Evolutionary conservation across 306 rosid species (phyloP).

Genomic region (Trifolium subterraneum): DNA sequence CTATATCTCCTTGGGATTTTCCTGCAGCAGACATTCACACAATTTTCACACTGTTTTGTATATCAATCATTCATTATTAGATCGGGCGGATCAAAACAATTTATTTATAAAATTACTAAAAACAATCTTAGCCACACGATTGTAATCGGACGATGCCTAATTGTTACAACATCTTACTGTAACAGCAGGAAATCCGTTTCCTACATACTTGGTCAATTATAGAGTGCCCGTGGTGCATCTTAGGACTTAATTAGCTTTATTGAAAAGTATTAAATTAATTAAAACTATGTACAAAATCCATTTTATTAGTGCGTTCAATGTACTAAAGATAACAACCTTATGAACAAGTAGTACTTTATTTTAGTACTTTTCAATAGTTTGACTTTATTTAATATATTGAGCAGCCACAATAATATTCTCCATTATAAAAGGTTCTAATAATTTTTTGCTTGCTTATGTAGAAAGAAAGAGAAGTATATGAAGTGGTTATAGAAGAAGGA

Average conservation of each 20-base stretch:
- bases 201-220: constrained; percentile 43
- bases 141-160: no score
- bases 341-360: background rate
- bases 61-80: no score
- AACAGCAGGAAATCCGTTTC: no score
- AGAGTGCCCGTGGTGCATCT: constrained; percentile 24
- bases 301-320: constrained; percentile 34
- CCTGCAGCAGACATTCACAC: no score
- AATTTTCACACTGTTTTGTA: no score
- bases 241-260: constrained; percentile 22
- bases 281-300: no score
- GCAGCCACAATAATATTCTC: constrained; percentile 34
- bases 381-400: constrained; percentile 27
- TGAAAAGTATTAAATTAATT: background rate
- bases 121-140: no score
- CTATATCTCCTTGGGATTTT: no score
- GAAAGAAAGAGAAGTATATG: constrained; percentile 81
- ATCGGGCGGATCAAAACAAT: no score
- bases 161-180: no score
- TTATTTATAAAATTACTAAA: no score
- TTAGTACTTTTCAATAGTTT: constrained; percentile 20
- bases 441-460: constrained; percentile 42
- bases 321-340: background rate
- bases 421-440: constrained; percentile 8
- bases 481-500: constrained; percentile 61